Base-by-base conservation (phyloP, 148 eudicot genomes). In the Rheum nobile region DNA sequence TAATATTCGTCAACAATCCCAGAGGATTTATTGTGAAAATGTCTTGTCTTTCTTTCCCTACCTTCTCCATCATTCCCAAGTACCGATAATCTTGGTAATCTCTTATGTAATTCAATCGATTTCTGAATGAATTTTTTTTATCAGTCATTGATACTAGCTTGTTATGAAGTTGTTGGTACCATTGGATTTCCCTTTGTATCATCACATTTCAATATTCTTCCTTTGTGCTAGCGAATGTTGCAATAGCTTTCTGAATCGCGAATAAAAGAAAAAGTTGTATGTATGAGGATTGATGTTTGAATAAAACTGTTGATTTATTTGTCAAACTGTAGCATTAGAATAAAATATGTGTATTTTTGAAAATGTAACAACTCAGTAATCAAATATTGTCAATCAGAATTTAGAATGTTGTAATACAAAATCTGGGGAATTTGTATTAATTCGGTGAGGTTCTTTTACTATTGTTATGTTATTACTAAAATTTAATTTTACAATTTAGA, bases 1-100 rank as follows among this genome's bases (percentile, higher is more conserved):
- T 93, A 75, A 71, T 93, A 67, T 93, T 87, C 37, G 88, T 93
- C 14, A 86, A 89, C 72, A 93, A 93, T 91, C 97, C 24, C 85
- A 81, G 75, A 93, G 97, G 2, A 79, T 93, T 80, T 93, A 93
- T 48, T 93, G 98, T 68, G 98, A 93, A 79, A 79, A 21, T 61
- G 86, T 93, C 39, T 72, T 91, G 75, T 74, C 94, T 75, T 78
- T 94, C 43, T 83, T 84, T 4, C 91, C 85, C 28, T 48, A 8
- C 38, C 80, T 90, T 70, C 82, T 86, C 74, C 75, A 13, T 74
- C 68, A 24, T 80, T 83, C 8, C 1, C 21, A 44, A 81, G 81
- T 74, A 71, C 55, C 37, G 59, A 26, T 74, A 8, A 29, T 63
- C 70, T 61, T 50, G 73, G 86, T 82, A 24, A 61, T 47, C 8